Evolutionary conservation across 805 yeast genomes (phyloP), one percentile per base, ranked within the genome.

Genomic region (Barnettozyma pratensis): DNA sequence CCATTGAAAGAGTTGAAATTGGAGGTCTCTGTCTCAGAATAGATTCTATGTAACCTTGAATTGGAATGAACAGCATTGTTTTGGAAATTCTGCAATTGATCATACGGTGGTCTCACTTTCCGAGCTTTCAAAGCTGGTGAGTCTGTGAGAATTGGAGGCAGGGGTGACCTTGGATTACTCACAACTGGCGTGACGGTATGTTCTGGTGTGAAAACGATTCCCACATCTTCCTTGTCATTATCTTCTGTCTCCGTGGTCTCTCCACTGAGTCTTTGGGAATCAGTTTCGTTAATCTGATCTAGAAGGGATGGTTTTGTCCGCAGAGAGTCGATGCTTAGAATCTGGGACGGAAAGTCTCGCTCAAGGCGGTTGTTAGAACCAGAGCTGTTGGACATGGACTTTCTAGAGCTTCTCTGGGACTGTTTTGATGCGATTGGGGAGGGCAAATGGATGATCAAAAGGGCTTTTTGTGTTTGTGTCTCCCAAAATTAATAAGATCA

Each of bases 21-120:
- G 35, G 75, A 74, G 38, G 79, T 75, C 56, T 83, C 90, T 26
- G 76, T 76, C 53, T 83, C 90, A 3, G 89, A 83, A 57, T 75
- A 82, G 0, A 82, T 80, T 56, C 85, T 69, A 10, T 77, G 71
- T 38, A 79, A 57, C 46, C 68, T 69, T 4, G 55, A 45, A 19
- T 56, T 55, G 6, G 66, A 54, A 14, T 56, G 46, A 2, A 52
- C 42, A 10, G 51, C 58, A 37, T 59, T 44, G 30, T 44, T 41
- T 19, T 45, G 50, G 25, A 43, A 36, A 25, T 44, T 56, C 35
- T 55, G 61, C 39, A 57, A 37, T 12, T 54, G 51, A 29, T 59
- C 58, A 19, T 57, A 57, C 28, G 57, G 57, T 28, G 57, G 56
- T 38, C 51, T 58, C 4, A 64, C 55, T 42, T 59, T 57, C 30